These are phyloP conservation scores for Sphaerostilbella broomeana DNA, from an alignment of 2,329 filamentous ascomycete species.

Conservation along the genomic window DNA sequence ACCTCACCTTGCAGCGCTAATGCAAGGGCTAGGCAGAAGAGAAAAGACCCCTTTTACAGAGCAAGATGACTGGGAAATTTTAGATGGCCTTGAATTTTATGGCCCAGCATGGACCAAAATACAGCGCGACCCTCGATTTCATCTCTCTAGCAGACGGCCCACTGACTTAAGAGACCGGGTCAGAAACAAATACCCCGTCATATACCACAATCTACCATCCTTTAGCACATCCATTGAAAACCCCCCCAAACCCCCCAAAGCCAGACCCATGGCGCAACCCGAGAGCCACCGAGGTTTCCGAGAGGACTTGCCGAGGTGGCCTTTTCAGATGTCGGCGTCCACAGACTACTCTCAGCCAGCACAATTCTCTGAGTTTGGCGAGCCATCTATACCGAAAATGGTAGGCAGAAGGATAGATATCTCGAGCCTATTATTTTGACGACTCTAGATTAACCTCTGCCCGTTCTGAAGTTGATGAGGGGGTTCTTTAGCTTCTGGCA, in stretches of 20 bases:
- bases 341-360: conserved; percentile 20
- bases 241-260: conserved; percentile 34
- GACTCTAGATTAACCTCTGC: conserved; percentile 31
- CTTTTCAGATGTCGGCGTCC: conserved; percentile 29
- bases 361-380: conserved; percentile 39
- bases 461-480: too few species aligned
- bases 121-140: conserved; percentile 51
- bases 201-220: conserved; percentile 48
- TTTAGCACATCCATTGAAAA: conserved; percentile 44
- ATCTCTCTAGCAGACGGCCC: conserved; percentile 52
- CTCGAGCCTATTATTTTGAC: conserved; percentile 52
- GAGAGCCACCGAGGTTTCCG: conserved; percentile 36
- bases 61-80: conserved; percentile 56
- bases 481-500: too few species aligned
- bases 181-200: conserved; percentile 56
- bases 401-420: conserved; percentile 55
- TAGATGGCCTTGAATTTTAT: conserved; percentile 52
- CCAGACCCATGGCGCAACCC: conserved; percentile 33
- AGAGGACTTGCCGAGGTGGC: conserved; percentile 43
- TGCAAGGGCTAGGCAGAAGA: too few species aligned
- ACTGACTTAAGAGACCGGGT: conserved; percentile 58
- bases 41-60: conserved; percentile 56
- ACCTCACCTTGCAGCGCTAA: too few species aligned
- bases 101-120: conserved; percentile 62
- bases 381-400: conserved; percentile 33